Evolutionary conservation across 768 basidiomycete genomes (phyloP), one percentile per base, ranked within the genome.

Genomic region (Tylopilus subfusipes): DNA sequence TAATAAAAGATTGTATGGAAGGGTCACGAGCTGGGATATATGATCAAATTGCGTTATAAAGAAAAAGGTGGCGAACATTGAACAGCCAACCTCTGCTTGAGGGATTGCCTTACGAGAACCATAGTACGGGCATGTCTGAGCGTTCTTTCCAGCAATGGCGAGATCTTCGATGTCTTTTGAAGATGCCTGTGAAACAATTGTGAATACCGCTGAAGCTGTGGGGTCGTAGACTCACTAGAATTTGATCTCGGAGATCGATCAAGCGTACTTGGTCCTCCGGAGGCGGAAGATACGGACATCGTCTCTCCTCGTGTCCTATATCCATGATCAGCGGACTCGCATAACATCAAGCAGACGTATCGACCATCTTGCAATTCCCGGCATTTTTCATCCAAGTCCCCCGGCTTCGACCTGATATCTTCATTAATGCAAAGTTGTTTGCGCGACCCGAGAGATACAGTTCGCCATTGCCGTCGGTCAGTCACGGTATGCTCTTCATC

Each of bases 101-200:
- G 87, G 83, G 50, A 98, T 93, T 14, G 94, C 93, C 50, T 81
- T 76, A 40, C 97, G 76, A 9, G 93, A 88, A 4, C 89, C 93
- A 68, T 98, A 99, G 72, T 98, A 99, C 0, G 96, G 92, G 67
- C 96, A 99, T 10, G 82, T 85, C 43, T 84, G 75, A 1, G 81
- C 71, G 46, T 82, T 75, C 48, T 82, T 79, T 2, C 97, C 97
- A 2, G 84, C 73, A 9, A 68, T 69, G 8, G 90, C 90, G 16
- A 98, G 80, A 60, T 98, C 95, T 68, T 98, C 96, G 5, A 99
- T 97, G 59, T 97, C 96, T 67, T 91, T 92, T 0, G 94, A 90
- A 2, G 81, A 78, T 0, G 94, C 90, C 94, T 95, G 29, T 3
- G 40, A 7, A 42, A 54, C 2, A 34, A 25, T 18, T 42, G n/a